phyloP scores from a whole-genome alignment of 129 eudicot species.

The Flaveria trinervia region DNA sequence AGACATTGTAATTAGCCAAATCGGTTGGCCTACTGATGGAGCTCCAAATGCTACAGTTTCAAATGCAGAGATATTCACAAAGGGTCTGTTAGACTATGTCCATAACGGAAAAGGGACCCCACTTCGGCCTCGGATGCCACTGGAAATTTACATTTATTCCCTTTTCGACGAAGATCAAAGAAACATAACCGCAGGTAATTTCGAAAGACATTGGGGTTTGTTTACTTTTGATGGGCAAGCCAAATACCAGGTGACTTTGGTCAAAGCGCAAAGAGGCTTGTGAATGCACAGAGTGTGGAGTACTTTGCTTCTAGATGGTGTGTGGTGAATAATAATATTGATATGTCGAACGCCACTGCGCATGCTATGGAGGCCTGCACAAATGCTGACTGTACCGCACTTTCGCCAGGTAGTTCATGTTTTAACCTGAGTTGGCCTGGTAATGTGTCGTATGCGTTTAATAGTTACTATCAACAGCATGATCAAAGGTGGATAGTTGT shows the following conservation, averaged over 20 bases:
- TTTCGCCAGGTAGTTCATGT: slow-evolving; percentile 80
- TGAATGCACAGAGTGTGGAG: slow-evolving; percentile 68
- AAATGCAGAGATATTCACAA: slow-evolving; percentile 60
- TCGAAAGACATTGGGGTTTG: slow-evolving; percentile 90
- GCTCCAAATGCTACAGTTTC: slow-evolving; percentile 77
- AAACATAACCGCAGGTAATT: slow-evolving; percentile 50
- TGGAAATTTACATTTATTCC: slow-evolving; percentile 59
- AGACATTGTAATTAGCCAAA: slow-evolving; percentile 62
- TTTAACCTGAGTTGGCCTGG: slow-evolving; percentile 82
- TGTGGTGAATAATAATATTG: slow-evolving; percentile 69
- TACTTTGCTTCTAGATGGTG: slow-evolving; percentile 84
- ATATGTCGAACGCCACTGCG: slow-evolving; percentile 64
- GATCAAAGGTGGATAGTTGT: slow-evolving; percentile 78
- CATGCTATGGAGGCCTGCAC: slow-evolving; percentile 64
- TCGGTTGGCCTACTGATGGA: slow-evolving; percentile 99
- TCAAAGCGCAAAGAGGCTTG: slow-evolving; percentile 47
- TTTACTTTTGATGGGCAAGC: slow-evolving; percentile 91
- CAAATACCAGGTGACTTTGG: slow-evolving; percentile 64
- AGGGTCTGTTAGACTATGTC: slow-evolving; percentile 54
- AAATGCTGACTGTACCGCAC: slow-evolving; percentile 68
- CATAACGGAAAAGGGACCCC: slow-evolving; percentile 58
- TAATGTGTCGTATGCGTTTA: slow-evolving; percentile 84
- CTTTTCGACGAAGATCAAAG: slow-evolving; percentile 84
- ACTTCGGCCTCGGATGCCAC: slow-evolving; percentile 54
- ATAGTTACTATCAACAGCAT: slow-evolving; percentile 82